Percentiles rank a stretch among this genome's conserved stretches.
Evolutionary conservation across 1,284 basidiomycete genomes (phyloP).

Genomic region (Pterulicium gracile): DNA sequence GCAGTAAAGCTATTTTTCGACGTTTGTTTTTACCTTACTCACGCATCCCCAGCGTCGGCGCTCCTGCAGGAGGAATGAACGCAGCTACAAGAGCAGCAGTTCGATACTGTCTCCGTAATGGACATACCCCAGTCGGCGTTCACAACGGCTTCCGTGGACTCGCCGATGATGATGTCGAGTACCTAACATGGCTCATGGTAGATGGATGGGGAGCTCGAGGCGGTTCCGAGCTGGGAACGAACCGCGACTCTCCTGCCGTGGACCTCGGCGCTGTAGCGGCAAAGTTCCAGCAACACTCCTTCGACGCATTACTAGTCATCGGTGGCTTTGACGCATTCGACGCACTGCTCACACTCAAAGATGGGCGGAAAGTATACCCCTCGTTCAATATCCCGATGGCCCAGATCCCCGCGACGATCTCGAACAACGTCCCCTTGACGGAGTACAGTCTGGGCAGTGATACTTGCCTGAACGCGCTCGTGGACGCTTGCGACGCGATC

Average conservation of each 20-base stretch:
- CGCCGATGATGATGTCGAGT: constrained; percentile 79
- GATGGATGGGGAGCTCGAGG: constrained; percentile 95
- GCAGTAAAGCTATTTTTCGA: constrained; percentile 53
- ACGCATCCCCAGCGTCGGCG: constrained; percentile 62
- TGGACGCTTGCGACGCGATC: constrained; percentile 95
- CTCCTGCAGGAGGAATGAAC: constrained; percentile 98
- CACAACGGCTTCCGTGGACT: constrained; percentile 95
- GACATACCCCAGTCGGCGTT: constrained; percentile 85
- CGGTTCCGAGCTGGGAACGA: constrained; percentile 97
- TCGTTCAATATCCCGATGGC: constrained; percentile 91
- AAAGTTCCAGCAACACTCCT: constrained; percentile 79
- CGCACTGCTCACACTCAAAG: constrained; percentile 69
- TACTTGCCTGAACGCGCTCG: constrained; percentile 94
- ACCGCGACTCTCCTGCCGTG: constrained; percentile 76
- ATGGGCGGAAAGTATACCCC: constrained; percentile 75
- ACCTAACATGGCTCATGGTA: constrained; percentile 93
- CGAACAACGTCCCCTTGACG: constrained; percentile 96
- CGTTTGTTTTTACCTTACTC: constrained; percentile 5
- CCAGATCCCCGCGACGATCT: constrained; percentile 91
- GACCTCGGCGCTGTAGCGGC: constrained; percentile 84
- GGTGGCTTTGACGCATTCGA: constrained; percentile 96
- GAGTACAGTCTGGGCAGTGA: constrained; percentile 94
- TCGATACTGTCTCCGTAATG: constrained; percentile 86
- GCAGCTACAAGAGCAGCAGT: constrained; percentile 92
- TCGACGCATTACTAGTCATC: constrained; percentile 83